Evolutionary conservation across 805 yeast species (phyloP).

Genomic region (Saccharomycopsis sp.): DNA sequence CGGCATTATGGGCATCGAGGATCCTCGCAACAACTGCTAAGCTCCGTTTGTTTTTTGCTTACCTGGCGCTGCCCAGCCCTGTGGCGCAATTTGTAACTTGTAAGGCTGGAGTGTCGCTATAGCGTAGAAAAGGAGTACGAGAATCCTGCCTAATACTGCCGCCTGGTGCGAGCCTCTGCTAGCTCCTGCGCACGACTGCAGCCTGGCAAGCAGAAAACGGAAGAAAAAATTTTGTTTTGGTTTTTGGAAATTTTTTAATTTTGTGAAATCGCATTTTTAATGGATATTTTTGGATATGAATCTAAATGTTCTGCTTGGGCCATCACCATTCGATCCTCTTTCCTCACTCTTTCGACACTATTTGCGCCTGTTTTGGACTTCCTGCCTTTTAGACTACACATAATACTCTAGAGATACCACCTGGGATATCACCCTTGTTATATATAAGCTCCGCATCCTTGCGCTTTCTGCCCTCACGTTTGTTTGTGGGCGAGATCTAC

Average conservation of each 20-base stretch:
- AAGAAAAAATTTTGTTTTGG: conserved; percentile 1
- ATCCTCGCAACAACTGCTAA: no score
- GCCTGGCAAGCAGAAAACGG: not conserved
- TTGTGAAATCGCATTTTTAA: not conserved
- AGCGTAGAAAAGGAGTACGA: no score
- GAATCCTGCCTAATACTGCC: no score
- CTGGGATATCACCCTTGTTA: not conserved
- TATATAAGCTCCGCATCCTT: not conserved
- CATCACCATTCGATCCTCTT: not conserved
- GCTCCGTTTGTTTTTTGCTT: no score
- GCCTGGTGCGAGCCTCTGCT: no score
- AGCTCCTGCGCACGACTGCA: not conserved
- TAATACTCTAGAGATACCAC: not conserved
- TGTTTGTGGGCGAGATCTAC: not conserved
- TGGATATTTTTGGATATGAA: not conserved
- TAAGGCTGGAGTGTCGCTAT: no score
- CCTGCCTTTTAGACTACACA: not conserved
- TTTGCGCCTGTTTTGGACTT: not conserved
- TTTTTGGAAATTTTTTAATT: not conserved
- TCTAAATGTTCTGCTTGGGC: not conserved
- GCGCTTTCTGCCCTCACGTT: not conserved
- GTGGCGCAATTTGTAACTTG: no score
- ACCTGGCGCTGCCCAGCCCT: no score
- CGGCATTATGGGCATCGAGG: no score
- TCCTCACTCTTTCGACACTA: not conserved